Base-by-base conservation (phyloP, 768 basidiomycete genomes). In the Pulveroboletus sp. region DNA sequence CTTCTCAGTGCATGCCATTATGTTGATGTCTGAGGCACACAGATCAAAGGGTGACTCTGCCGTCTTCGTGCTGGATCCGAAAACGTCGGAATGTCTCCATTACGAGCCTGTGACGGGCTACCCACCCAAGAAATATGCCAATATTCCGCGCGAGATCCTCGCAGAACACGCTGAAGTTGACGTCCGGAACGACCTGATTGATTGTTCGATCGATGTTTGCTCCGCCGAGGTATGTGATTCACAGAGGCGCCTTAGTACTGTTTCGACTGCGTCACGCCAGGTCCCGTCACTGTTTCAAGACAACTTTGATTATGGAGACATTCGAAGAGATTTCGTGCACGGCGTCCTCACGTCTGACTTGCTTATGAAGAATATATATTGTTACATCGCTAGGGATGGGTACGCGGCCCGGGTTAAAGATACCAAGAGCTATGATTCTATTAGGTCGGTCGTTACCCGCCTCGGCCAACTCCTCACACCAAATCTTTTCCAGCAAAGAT, bases 241-340 rank as follows among this genome's bases (percentile, higher is more conserved):
- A 8, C 23, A 14, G 27, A 44, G 31, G 9, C 24, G 42, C 42
- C 38, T 35, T 22, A n/a, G 30, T n/a, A 10, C 36, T 40, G 43
- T 56, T 31, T 39, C 4, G 34, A 40, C 29, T 51, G 14, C 32
- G n/a, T 30, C 26, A 43, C 49, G 23, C 47, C 59, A 96, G 88
- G 89, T 98, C 31, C 93, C 93, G 2, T 94, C 94, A 1, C 67
- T 97, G 5, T 99, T 98, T 72, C 93, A 94, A 65, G 96, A 98
- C 71, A 98, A 98, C 71, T 99, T 99, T 62, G 96, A 98, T 71
- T 97, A 94, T 62, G 82, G 84, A 13, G 92, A 94, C 69, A 79
- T 98, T 52, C 83, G 93, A 49, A 76, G 82, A 56, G 93, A 98
- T 69, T 96, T 99, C 61, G 88, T 97, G 14, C 89, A 90, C 62